phyloP scores from a whole-genome alignment of 2,329 filamentous ascomycete genomes.

The Exophiala oligosperma region DNA sequence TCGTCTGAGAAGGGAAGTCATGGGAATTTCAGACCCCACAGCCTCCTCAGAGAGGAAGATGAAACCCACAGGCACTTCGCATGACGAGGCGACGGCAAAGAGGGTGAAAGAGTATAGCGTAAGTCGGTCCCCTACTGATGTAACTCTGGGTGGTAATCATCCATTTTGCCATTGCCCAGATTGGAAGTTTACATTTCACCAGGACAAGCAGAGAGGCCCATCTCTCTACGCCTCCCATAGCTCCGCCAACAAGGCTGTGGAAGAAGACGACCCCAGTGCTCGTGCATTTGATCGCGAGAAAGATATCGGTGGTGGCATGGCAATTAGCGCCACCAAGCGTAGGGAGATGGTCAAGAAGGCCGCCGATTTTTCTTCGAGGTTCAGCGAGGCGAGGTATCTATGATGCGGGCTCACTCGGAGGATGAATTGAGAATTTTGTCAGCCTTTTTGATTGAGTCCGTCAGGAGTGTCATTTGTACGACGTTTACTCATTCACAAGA shows the following conservation, averaged over 20 bases:
- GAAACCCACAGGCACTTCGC: conserved; percentile 20
- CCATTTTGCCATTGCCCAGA: background rate
- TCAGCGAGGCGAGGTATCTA: conserved; percentile 69
- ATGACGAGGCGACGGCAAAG: conserved; percentile 44
- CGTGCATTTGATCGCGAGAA: conserved; percentile 89
- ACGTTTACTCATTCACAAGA: too few species aligned
- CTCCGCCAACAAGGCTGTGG: conserved; percentile 51
- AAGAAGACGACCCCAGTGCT: conserved; percentile 88
- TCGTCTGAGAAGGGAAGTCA: conserved; percentile 75
- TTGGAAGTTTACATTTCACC: background rate
- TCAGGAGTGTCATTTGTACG: too few species aligned
- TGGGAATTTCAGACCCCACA: conserved; percentile 60
- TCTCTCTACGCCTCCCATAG: conserved; percentile 63
- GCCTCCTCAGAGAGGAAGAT: conserved; percentile 10
- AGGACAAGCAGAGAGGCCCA: conserved; percentile 57
- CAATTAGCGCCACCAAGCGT: conserved; percentile 71
- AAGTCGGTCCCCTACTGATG: conserved; percentile 37
- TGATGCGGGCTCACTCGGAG: conserved; percentile 32
- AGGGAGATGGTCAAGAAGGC: conserved; percentile 78
- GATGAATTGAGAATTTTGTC: background rate
- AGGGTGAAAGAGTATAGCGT: conserved; percentile 61
- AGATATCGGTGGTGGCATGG: conserved; percentile 78
- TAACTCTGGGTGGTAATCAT: background rate
- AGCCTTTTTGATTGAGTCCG: background rate
- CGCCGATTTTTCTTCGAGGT: conserved; percentile 77